Evolutionary conservation across 2,329 filamentous ascomycete species (phyloP).

Genomic region (Rugonectria rugulosa): DNA sequence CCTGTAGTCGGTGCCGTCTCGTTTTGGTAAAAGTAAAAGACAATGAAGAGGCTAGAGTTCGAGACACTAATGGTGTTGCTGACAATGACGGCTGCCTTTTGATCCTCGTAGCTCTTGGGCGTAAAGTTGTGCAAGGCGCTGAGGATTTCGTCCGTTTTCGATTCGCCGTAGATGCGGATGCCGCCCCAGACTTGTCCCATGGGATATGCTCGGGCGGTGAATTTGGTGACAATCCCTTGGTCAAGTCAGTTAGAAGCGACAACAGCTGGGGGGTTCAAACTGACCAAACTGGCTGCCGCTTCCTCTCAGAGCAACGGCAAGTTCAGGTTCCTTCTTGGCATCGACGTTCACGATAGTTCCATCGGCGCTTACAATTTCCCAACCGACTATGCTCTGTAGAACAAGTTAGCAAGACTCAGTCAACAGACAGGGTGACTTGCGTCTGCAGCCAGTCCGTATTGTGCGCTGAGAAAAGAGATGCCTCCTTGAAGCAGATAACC

Average conservation of each 20-base stretch:
- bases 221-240: slow-evolving; percentile 45
- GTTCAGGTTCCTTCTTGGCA: slow-evolving; percentile 33
- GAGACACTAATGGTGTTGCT: slow-evolving; percentile 31
- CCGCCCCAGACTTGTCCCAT: slow-evolving; percentile 50
- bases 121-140: slow-evolving; percentile 44
- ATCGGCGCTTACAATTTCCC: slow-evolving; percentile 37
- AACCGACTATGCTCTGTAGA: slow-evolving; percentile 32
- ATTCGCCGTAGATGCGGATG: slow-evolving; percentile 41
- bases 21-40: slow-evolving; percentile 47
- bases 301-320: slow-evolving; percentile 38
- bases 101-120: slow-evolving; percentile 33
- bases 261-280: neutral
- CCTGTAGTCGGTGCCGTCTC: slow-evolving; percentile 39
- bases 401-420: neutral
- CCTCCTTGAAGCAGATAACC: slow-evolving; percentile 40
- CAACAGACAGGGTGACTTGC: slow-evolving; percentile 21
- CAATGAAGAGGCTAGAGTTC: slow-evolving; percentile 30
- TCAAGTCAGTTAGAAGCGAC: neutral
- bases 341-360: slow-evolving; percentile 38
- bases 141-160: slow-evolving; percentile 40
- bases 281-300: slow-evolving; percentile 41
- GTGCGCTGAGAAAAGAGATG: slow-evolving; percentile 39
- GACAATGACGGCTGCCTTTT: slow-evolving; percentile 42
- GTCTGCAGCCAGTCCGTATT: slow-evolving; percentile 40
- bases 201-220: slow-evolving; percentile 41